Evolutionary conservation across 2,329 filamentous ascomycete species (phyloP).

Genomic region (Cercospora berteroae): DNA sequence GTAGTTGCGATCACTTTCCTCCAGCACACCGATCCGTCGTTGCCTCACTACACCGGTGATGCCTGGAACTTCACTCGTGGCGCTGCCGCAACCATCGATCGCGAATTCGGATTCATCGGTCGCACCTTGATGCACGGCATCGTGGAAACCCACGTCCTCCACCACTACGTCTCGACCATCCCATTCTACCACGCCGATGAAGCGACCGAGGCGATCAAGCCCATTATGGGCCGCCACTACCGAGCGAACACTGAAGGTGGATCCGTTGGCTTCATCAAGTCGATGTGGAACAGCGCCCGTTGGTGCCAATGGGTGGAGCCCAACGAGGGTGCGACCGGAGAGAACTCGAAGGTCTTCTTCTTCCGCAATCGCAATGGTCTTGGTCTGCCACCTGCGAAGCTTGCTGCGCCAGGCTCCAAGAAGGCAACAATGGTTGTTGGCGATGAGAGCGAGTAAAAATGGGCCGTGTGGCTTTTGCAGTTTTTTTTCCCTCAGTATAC

Average conservation of each 20-base stretch:
- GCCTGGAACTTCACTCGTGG: slow-evolving; percentile 93
- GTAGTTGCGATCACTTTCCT: slow-evolving; percentile 94
- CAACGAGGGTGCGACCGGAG: slow-evolving; percentile 73
- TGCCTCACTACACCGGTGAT: slow-evolving; percentile 84
- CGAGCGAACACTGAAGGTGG: slow-evolving; percentile 77
- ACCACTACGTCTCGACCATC: slow-evolving; percentile 95
- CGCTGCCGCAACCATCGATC: slow-evolving; percentile 92
- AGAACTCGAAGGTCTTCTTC: slow-evolving; percentile 83
- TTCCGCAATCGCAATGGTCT: slow-evolving; percentile 92
- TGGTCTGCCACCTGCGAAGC: slow-evolving; percentile 57
- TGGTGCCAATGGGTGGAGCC: slow-evolving; percentile 98
- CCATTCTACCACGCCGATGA: slow-evolving; percentile 97
- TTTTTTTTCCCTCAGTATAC: slow-evolving; percentile 7
- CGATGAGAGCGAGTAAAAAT: slow-evolving; percentile 19
- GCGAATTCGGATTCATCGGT: slow-evolving; percentile 94
- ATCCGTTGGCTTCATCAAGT: slow-evolving; percentile 75
- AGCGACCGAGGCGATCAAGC: slow-evolving; percentile 89
- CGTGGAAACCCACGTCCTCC: slow-evolving; percentile 94
- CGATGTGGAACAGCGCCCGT: slow-evolving; percentile 76
- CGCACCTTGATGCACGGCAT: slow-evolving; percentile 90
- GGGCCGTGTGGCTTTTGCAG: slow-evolving; percentile 2
- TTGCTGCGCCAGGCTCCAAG: slow-evolving; percentile 17
- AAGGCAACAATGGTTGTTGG: slow-evolving; percentile 22
- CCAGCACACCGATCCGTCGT: slow-evolving; percentile 91
- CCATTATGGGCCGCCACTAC: slow-evolving; percentile 94